Conservation (phyloP, 495 filamentous ascomycete species). For the Corynascus novoguineensis region DNA sequence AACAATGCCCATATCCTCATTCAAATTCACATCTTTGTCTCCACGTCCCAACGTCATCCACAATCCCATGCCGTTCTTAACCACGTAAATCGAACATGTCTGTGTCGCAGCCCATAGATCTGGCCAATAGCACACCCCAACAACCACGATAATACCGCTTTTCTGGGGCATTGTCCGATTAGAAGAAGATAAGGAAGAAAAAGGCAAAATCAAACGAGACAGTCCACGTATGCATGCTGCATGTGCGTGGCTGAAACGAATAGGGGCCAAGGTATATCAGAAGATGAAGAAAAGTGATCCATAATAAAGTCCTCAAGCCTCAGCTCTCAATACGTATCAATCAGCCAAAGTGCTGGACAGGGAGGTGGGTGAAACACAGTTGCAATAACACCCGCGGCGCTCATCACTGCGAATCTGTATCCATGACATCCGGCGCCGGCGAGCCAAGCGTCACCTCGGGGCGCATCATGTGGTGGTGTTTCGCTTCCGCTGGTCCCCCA, state of each 20-base stretch:
- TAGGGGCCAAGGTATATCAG: background rate
- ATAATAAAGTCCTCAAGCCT: constrained; percentile 1
- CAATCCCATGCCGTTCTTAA: no score
- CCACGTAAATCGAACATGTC: no score
- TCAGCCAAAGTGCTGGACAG: no score
- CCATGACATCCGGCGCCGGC: constrained; percentile 30
- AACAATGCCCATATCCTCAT: no score
- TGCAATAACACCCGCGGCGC: background rate
- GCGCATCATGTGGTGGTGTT: background rate
- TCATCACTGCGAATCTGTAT: constrained; percentile 21
- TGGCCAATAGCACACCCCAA: background rate
- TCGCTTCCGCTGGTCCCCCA: background rate
- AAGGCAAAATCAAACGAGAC: background rate
- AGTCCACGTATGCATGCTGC: background rate
- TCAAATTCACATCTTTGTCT: no score
- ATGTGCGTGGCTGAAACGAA: background rate
- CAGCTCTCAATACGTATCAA: no score
- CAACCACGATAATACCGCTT: background rate
- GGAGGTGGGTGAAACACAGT: no score
- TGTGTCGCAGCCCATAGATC: no score
- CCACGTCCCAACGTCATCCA: no score
- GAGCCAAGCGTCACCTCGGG: constrained; percentile 31
- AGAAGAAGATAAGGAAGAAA: background rate
- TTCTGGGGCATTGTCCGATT: no score
- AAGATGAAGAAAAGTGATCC: background rate